Evolutionary conservation across 768 basidiomycete species (phyloP), one percentile per base, ranked within the genome.

Genomic region (Rhodotorula kratochvilovae): DNA sequence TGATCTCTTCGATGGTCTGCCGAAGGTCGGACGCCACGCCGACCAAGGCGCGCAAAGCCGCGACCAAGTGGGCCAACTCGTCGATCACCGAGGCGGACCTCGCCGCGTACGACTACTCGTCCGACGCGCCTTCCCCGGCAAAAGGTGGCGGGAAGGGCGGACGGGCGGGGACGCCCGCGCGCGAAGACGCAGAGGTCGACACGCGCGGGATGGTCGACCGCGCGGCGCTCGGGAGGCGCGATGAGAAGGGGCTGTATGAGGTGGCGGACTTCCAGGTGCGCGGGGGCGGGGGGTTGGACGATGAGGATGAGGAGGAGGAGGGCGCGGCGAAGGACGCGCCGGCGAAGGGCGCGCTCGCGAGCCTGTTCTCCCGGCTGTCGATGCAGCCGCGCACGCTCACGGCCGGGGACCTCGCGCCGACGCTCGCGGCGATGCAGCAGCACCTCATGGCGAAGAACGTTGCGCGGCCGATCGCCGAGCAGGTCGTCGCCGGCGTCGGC

Each of bases 381-480:
- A 48, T 62, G 42, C 64, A 50, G 36, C 57, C 62, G 2, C 56
- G 65, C 0, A 83, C 87, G 4, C 82, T 99, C 66, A 89, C 89
- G 2, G 85, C 90, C 66, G 84, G 86, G 50, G 95, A 98, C 79
- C 80, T 98, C 64, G 86, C 86, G 75, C 95, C 95, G 15, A 90
- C 95, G 1, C 79, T 98, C 56, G 89, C 89, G 61, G 90, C 87
- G 27, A 98, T 98, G 93, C 93, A 95, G 80, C 91, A 94, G 71
- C 95, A 97, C 81, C 84, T 99, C 56, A 97, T 97, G 93, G 87
- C 89, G 82, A 98, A 98, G 84, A 99, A 99, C 77, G 96, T 99
- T 10, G 96, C 96, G 8, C 90, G 87, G 80, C 92, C 94, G 69
- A 97, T 98, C 72, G 85, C 94, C 21, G 92, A 94, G 71, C 92